These are phyloP conservation scores for Ceratobasidium theobromae DNA, from an alignment of 1,284 basidiomycete species.

Conservation along the genomic window DNA sequence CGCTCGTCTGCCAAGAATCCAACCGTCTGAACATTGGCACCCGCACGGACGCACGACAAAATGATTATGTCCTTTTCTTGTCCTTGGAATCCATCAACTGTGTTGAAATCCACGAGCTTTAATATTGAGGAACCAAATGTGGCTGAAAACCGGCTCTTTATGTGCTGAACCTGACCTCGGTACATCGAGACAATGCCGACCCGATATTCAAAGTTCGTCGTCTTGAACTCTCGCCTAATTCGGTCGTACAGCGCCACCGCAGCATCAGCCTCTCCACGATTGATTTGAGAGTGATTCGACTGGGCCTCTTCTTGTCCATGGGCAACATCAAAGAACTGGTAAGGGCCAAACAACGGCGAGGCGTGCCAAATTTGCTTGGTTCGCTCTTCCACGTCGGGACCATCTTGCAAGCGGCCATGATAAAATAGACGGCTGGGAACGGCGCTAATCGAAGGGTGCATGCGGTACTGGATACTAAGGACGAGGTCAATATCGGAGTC, in stretches of 20 bases:
- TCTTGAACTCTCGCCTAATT: slow-evolving; percentile 65
- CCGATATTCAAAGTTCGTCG: slow-evolving; percentile 68
- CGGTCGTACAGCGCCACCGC: slow-evolving; percentile 81
- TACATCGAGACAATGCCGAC: slow-evolving; percentile 97
- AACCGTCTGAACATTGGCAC: slow-evolving; percentile 74
- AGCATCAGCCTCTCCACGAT: slow-evolving; percentile 72
- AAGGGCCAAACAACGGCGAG: slow-evolving; percentile 78
- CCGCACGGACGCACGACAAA: slow-evolving; percentile 89
- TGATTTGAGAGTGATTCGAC: slow-evolving; percentile 71
- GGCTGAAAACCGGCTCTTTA: slow-evolving; percentile 69
- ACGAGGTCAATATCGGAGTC: neutral
- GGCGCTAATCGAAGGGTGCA: slow-evolving; percentile 95
- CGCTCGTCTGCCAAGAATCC: slow-evolving; percentile 86
- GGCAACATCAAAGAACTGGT: slow-evolving; percentile 84
- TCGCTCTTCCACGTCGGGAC: slow-evolving; percentile 83
- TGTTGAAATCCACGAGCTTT: slow-evolving; percentile 88
- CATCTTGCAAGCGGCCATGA: slow-evolving; percentile 76
- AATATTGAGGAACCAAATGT: slow-evolving; percentile 75
- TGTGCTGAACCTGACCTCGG: slow-evolving; percentile 82
- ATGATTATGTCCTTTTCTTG: slow-evolving; percentile 98
- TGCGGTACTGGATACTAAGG: slow-evolving; percentile 94
- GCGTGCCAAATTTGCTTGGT: slow-evolving; percentile 88
- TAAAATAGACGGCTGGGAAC: slow-evolving; percentile 94
- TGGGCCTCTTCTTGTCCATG: slow-evolving; percentile 56
- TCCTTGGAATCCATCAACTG: slow-evolving; percentile 97